Percentiles rank a stretch among this genome's conserved stretches.
These are phyloP conservation scores for Calonectria pteridis DNA, from an alignment of 2,329 filamentous ascomycete species.

Conservation along the genomic window DNA sequence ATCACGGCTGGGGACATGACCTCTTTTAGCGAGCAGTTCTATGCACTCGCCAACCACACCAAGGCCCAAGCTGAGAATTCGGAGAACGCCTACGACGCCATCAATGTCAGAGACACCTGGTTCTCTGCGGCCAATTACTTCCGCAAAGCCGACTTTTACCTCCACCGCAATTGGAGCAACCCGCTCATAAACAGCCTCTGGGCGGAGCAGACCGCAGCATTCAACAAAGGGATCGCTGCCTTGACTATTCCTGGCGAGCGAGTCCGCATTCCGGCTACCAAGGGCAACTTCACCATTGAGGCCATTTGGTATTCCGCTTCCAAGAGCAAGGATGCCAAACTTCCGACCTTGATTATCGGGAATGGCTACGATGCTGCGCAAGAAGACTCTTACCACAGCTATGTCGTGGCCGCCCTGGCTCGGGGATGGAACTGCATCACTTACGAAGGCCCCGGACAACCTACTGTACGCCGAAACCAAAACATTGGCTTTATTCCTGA, in stretches of 20 bases:
- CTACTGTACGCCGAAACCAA: constrained; percentile 55
- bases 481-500: constrained; percentile 58
- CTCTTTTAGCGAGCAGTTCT: constrained; percentile 39
- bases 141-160: constrained; percentile 56
- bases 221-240: constrained; percentile 52
- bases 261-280: constrained; percentile 43
- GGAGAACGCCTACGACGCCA: constrained; percentile 34
- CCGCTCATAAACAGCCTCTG: constrained; percentile 55
- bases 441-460: constrained; percentile 62
- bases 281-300: constrained; percentile 49
- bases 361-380: constrained; percentile 58
- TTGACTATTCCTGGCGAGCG: constrained; percentile 53
- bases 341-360: constrained; percentile 56
- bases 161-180: constrained; percentile 55
- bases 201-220: constrained; percentile 51
- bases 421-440: constrained; percentile 59
- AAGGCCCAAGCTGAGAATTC: constrained; percentile 33
- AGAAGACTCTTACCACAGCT: constrained; percentile 57
- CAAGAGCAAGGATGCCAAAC: constrained; percentile 30
- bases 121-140: constrained; percentile 58
- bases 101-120: constrained; percentile 41
- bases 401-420: constrained; percentile 49
- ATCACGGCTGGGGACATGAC: constrained; percentile 40
- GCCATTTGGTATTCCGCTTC: constrained; percentile 50
- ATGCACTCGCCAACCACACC: constrained; percentile 39